Evolutionary conservation across 352 stramenopile genomes (phyloP), one percentile per base, ranked within the genome.

Genomic region (Phytophthora capsici): DNA sequence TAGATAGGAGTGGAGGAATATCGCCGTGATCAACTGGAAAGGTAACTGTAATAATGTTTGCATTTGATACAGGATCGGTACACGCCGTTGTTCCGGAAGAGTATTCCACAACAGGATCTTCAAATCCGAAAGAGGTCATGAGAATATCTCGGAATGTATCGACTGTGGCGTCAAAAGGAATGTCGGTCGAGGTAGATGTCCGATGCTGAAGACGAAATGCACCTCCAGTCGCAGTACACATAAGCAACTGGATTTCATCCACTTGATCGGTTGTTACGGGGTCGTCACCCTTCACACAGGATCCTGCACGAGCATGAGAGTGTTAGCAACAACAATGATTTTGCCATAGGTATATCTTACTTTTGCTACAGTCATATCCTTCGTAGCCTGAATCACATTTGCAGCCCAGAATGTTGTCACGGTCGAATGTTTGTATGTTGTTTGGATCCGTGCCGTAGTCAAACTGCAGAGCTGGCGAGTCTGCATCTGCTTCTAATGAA

Each of bases 321-420:
- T 26, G 1, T 16, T 47, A 37, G n/a, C 16, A 51, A 34, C 3
- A 9, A 0, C 32, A 17, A 56, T 1, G 30, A 55, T 34, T 34
- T 34, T 9, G 10, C 8, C 8, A 20, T 6, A 52, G 0, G 2
- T 10, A 22, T 1, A 41, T 72, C 80, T 25, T 75, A 92, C 86
- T 62, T 16, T 78, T 72, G 32, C 53, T 89, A 77, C 95, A 98
- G 66, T 97, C 90, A 50, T 97, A 86, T n/a, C 93, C 94, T 63
- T 85, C 81, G 63, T 89, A 98, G 12, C 91, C 91, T 41, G 81
- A 70, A 52, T 98, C 90, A 63, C 94, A 98, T 54, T 94, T 93
- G 72, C 94, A 98, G 14, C 89, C 90, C 45, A 94, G 73, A 43
- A 87, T 86, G 1, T 78, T 75, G 41, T 93, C 56, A 6, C 86